Conservation (phyloP, 2,329 filamentous ascomycete species). For the Lachnellula cervina region DNA sequence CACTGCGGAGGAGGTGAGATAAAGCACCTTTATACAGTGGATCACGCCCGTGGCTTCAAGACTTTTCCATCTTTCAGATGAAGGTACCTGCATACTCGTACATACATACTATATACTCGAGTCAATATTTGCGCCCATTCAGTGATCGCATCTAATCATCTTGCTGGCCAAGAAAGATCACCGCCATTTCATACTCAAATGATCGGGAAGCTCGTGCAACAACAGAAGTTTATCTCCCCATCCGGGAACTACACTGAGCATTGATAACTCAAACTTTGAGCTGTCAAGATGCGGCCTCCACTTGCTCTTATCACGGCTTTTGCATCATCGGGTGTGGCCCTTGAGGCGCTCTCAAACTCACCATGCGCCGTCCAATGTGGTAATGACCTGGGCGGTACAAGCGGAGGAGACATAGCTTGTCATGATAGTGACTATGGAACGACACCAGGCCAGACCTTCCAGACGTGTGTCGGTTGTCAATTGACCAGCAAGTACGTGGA, state of each 20-base stretch:
- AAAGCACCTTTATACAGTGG: conserved; percentile 2
- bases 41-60: not conserved
- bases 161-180: not conserved
- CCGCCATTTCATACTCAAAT: not conserved
- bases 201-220: not conserved
- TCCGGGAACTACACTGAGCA: not conserved
- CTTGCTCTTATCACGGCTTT: conserved; percentile 21
- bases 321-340: conserved; percentile 13
- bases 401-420: conserved; percentile 23
- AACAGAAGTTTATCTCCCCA: not conserved
- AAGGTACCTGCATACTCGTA: not conserved
- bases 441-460: conserved; percentile 17
- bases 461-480: conserved; percentile 26
- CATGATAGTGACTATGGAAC: conserved; percentile 14
- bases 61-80: not conserved
- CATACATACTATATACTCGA: not conserved
- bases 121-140: not conserved
- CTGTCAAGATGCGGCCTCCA: conserved; percentile 23
- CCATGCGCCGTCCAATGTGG: conserved; percentile 29
- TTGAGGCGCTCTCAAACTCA: conserved; percentile 21
- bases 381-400: conserved; percentile 24
- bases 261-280: not conserved
- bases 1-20: not conserved
- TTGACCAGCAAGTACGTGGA: conserved; percentile 42
- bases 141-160: not conserved